Evolutionary conservation across 148 eudicot genomes (phyloP), one percentile per base, ranked within the genome.

Genomic region (Euryodendron excelsum): DNA sequence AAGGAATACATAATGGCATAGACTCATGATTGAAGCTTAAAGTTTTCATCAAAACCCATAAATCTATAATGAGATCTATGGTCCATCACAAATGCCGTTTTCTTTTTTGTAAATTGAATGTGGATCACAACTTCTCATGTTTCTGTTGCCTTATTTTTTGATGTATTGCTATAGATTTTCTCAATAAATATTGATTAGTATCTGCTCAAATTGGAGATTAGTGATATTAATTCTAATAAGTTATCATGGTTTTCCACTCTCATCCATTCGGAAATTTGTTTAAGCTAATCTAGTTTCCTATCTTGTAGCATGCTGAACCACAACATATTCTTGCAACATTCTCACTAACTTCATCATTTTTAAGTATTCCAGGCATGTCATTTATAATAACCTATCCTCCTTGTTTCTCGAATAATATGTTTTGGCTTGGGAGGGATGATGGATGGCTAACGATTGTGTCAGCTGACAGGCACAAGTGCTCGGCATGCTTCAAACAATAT

Each of bases 401-500:
- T 52, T 9, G 18, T 10, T 44, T 63, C 20, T 30, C 15, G 0
- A 25, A 6, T 28, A 53, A 34, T 37, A 73, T 31, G 39, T 39
- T 33, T 31, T 73, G 23, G 61, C 6, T 18, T 53, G 63, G 48
- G 55, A 44, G 55, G 8, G 20, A 15, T 39, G 63, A 34, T 41
- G 39, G 67, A 69, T 33, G 72, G 55, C 47, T 73, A 25, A 48
- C 3, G 20, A 25, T 73, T 23, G 55, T 45, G 58, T 61, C 33
- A 11, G 37, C 62, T 62, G 48, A 37, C 74, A 92, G 97, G 88
- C 90, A 92, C 82, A 90, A 84, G 64, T 92, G 97, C 77, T 70
- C 89, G 27, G 94, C 94, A 28, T 92, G 97, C 82, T 92, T 83
- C 82, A 92, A 89, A 81, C 97, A 90, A 73, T 92, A 83, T 78